Evolutionary conservation across 164 flowering plant species (phyloP).

Genomic region (Magnolia officinalis): DNA sequence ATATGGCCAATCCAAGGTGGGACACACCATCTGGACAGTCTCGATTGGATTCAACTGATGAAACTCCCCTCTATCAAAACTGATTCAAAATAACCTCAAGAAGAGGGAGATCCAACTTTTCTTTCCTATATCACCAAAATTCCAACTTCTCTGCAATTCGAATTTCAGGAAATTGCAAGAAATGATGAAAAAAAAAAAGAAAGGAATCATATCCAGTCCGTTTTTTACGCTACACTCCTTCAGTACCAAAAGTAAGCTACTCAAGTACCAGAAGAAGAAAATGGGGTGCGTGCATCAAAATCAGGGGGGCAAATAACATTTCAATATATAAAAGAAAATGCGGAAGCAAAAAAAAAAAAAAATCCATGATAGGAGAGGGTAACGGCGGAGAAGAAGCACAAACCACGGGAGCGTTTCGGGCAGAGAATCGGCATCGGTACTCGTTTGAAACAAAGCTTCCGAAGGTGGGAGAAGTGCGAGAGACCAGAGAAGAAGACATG

Average conservation of each 20-base stretch:
- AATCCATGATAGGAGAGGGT: background rate
- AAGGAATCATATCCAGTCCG: background rate
- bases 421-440: conserved; percentile 16
- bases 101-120: too few relatives aligned
- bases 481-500: conserved; percentile 9
- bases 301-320: background rate
- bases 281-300: background rate
- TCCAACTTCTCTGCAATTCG: background rate
- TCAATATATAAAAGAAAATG: background rate
- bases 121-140: background rate
- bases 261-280: background rate
- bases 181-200: background rate
- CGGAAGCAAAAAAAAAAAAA: background rate
- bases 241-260: background rate
- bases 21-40: too few relatives aligned
- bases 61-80: too few relatives aligned
- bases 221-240: too few relatives aligned
- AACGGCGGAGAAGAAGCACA: background rate
- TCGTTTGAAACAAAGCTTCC: conserved; percentile 4
- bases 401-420: conserved; percentile 14
- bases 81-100: too few relatives aligned
- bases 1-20: too few relatives aligned
- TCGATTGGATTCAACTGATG: too few relatives aligned
- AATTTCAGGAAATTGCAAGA: background rate
- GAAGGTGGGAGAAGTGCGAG: conserved; percentile 12